Percentiles rank a stretch among this genome's conserved stretches.
Conservation (phyloP, 257 asterid species). For the Solanum appendiculatum region DNA sequence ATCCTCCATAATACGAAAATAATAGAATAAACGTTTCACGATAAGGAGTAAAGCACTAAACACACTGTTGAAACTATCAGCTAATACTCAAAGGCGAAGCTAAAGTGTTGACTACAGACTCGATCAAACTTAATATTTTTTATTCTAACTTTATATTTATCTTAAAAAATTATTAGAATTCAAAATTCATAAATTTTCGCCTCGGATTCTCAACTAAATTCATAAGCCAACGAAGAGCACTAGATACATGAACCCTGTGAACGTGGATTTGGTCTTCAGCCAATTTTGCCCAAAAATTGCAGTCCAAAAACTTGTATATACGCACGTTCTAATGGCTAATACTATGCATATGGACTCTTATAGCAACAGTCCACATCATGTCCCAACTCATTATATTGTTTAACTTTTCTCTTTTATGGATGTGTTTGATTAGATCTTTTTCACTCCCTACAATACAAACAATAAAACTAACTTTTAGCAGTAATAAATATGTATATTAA, state of each 20-base stretch:
- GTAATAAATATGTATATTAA: no score
- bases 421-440: neutral
- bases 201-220: neutral
- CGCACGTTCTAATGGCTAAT: neutral
- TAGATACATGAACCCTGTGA: neutral
- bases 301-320: neutral
- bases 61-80: neutral
- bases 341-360: neutral
- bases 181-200: fast-evolving
- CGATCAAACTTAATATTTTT: no score
- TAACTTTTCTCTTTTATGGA: neutral
- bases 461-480: no score
- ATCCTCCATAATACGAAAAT: neutral
- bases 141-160: no score
- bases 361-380: neutral
- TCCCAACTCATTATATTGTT: neutral
- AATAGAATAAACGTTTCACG: neutral
- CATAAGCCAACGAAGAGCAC: neutral
- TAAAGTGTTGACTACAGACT: neutral
- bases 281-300: neutral
- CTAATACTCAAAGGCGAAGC: neutral
- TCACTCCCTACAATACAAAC: no score
- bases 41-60: neutral
- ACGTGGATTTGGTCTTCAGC: neutral
- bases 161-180: neutral